Percentiles rank a stretch among this genome's conserved stretches.
Evolutionary conservation across 2,329 filamentous ascomycete species (phyloP).

Genomic region (Stagonosporopsis cucurbitacearum): DNA sequence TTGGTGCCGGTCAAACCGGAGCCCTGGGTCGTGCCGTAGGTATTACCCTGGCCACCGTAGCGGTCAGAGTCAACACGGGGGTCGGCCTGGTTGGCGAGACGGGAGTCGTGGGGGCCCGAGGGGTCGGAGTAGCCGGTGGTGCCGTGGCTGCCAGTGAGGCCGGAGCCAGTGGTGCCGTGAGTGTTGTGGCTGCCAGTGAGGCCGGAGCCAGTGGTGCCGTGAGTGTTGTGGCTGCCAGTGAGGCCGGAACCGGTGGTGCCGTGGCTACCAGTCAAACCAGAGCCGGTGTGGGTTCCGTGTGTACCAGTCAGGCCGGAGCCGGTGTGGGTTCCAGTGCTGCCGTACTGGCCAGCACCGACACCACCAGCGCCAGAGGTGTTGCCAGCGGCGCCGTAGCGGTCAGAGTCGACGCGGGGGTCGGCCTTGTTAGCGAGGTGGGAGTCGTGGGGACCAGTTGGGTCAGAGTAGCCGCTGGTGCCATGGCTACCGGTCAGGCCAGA

Average conservation of each 20-base stretch:
- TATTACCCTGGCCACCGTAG: slow-evolving; percentile 32
- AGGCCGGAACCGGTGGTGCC: slow-evolving; percentile 13
- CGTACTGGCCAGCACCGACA: slow-evolving; percentile 9
- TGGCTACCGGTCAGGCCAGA: slow-evolving; percentile 9
- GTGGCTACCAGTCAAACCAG: slow-evolving; percentile 10
- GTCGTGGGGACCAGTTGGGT: slow-evolving; percentile 30
- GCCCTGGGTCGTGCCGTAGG: slow-evolving; percentile 19
- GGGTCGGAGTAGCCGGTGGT: slow-evolving; percentile 26
- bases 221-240: slow-evolving; percentile 19
- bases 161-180: slow-evolving; percentile 15
- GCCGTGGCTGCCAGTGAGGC: slow-evolving; percentile 19
- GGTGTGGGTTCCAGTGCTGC: not conserved
- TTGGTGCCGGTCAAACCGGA: slow-evolving; percentile 19
- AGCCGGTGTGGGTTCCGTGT: slow-evolving; percentile 10
- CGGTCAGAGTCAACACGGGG: slow-evolving; percentile 41
- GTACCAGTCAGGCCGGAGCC: slow-evolving; percentile 17
- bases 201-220: slow-evolving; percentile 15
- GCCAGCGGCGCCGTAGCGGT: slow-evolving; percentile 24
- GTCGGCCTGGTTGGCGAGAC: slow-evolving; percentile 38
- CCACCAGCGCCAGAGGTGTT: slow-evolving; percentile 24
- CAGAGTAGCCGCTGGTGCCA: slow-evolving; percentile 13
- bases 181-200: slow-evolving; percentile 19
- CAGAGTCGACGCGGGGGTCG: slow-evolving; percentile 36
- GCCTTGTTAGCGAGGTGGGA: slow-evolving; percentile 23
- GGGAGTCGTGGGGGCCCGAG: slow-evolving; percentile 39